Base-by-base conservation (phyloP, 768 basidiomycete genomes). In the Tricholoma hemisulphureum region DNA sequence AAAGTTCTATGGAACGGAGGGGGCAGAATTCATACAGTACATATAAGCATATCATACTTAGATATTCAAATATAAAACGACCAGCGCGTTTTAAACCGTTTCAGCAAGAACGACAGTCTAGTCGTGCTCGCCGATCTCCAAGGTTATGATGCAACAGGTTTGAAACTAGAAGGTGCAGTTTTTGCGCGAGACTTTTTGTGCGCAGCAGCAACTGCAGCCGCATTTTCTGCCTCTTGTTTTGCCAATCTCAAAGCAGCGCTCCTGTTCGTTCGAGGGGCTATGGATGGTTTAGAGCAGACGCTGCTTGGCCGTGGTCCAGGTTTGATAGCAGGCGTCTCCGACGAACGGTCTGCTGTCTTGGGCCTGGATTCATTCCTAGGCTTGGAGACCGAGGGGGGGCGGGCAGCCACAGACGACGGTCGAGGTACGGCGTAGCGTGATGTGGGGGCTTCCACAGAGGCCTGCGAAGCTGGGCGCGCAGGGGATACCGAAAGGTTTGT, bases 161-260 rank as follows among this genome's bases (percentile, higher is more conserved):
- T 80, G 61, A 78, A 79, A 57, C 77, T 80, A 56, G 76, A 75
- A 21, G 74, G 75, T 3, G 74, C 71, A 4, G 62, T 64, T 58
- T 67, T 76, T 57, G 67, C 32, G 24, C 70, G 66, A 3, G 67
- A 61, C 64, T 77, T 77, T 62, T 71, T 74, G 14, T 73, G 71
- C 28, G 73, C 74, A n/a, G 74, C 76, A n/a, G 76, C 75, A 11
- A 75, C 76, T 4, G 76, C 74, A 1, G 68, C 71, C 18, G 71
- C 70, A n/a, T 73, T 71, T 65, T 81, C 80, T 29, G 76, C 77
- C 58, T 82, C 87, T 73, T 83, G 77, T 75, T 91, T 91, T 59
- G 86, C 87, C 10, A 78, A 83, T 21, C 91, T 79, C 54, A 93
- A 69, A 6, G 83, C 73, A 2, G 92, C 90, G 63, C 87, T 91